phyloP scores from a whole-genome alignment of 352 stramenopile genomes.

The Blastocystis sp. region DNA sequence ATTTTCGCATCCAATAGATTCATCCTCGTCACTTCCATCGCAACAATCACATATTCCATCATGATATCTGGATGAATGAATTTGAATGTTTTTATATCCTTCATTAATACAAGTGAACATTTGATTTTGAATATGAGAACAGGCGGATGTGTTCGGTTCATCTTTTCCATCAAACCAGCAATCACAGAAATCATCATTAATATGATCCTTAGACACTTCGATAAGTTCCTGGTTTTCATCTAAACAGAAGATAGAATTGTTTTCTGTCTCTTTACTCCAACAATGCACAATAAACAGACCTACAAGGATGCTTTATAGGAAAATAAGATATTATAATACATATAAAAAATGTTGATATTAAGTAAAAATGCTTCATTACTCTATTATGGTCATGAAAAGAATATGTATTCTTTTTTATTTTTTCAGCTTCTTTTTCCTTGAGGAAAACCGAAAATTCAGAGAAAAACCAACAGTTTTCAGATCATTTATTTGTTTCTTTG shows the following conservation, averaged over 20 bases:
- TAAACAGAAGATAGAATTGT: background rate
- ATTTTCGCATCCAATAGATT: slow-evolving; percentile 13
- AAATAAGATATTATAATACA: no score
- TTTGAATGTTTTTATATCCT: slow-evolving; percentile 1
- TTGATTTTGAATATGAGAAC: slow-evolving; percentile 21
- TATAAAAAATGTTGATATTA: no score
- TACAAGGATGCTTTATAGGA: no score
- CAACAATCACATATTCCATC: slow-evolving; percentile 40
- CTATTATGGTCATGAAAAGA: no score
- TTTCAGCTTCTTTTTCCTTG: no score
- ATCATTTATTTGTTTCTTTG: no score
- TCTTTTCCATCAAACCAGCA: slow-evolving; percentile 33
- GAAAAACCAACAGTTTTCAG: no score
- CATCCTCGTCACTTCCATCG: slow-evolving; percentile 39
- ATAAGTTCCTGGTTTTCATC: background rate
- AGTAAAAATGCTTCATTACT: no score
- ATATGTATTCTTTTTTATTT: no score
- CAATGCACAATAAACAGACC: no score
- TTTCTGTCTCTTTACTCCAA: no score
- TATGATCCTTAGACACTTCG: slow-evolving; percentile 8
- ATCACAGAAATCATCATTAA: slow-evolving; percentile 39
- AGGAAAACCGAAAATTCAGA: no score
- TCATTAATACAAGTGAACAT: slow-evolving; percentile 36
- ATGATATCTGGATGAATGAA: slow-evolving; percentile 39
- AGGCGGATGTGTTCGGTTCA: slow-evolving; percentile 37